These are phyloP conservation scores for Rutstroemia sp. DNA, from an alignment of 2,329 filamentous ascomycete species.

Conservation along the genomic window DNA sequence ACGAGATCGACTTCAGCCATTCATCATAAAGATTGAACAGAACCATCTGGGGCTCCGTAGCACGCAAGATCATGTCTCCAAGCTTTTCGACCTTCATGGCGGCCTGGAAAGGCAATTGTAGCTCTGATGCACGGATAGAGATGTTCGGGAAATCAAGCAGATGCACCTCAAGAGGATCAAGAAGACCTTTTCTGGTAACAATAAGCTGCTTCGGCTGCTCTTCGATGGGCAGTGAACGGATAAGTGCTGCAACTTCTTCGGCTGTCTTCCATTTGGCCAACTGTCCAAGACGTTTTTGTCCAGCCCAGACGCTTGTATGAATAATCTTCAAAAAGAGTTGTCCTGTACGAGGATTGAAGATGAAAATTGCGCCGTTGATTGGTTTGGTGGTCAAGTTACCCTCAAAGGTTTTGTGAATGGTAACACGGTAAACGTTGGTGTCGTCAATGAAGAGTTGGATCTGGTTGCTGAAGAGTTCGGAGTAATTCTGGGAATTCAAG, in stretches of 20 bases:
- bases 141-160: conserved; percentile 98
- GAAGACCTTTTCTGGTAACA: conserved; percentile 90
- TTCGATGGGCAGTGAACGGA: conserved; percentile 90
- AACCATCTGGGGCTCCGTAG: conserved; percentile 99
- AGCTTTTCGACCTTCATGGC: conserved; percentile 99
- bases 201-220: conserved; percentile 99
- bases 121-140: conserved; percentile 91
- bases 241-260: conserved; percentile 97
- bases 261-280: conserved; percentile 99
- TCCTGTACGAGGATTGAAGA: conserved; percentile 98
- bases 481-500: conserved; percentile 98
- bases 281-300: conserved; percentile 97
- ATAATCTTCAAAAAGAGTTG: conserved; percentile 99
- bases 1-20: conserved; percentile 97
- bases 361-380: conserved; percentile 99
- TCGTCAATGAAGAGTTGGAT: conserved; percentile 98
- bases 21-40: conserved; percentile 98
- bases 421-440: conserved; percentile 98
- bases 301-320: conserved; percentile 97
- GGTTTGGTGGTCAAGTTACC: conserved; percentile 98
- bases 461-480: conserved; percentile 97
- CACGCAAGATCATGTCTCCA: conserved; percentile 96
- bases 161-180: conserved; percentile 96
- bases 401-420: conserved; percentile 99
- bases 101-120: conserved; percentile 96